A percentile compares a stretch with the other conserved stretches of the same genome.
These are phyloP conservation scores for Boletellus sp. DNA, from an alignment of 768 basidiomycete species.

Conservation along the genomic window DNA sequence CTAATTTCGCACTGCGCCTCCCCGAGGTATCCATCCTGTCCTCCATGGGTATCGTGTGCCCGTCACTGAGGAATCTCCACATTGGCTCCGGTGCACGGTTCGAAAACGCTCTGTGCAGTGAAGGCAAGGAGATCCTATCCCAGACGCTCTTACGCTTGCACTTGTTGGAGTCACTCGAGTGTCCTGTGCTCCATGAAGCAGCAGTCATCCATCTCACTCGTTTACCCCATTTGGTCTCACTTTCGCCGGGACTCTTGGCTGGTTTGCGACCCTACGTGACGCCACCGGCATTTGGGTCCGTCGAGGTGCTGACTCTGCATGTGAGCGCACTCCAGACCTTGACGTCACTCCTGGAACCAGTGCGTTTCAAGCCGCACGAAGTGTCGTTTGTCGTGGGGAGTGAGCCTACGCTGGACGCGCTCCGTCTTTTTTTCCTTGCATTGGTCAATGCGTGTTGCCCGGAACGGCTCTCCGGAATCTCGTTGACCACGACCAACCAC, in stretches of 20 bases:
- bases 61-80: conserved; percentile 13
- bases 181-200: conserved; percentile 18
- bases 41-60: conserved; percentile 20
- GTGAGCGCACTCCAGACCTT: conserved; percentile 10
- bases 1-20: conserved; percentile 4
- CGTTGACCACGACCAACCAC: conserved; percentile 6
- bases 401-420: conserved; percentile 12
- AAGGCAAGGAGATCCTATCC: conserved; percentile 20
- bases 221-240: conserved; percentile 13
- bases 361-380: conserved; percentile 13
- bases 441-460: conserved; percentile 10
- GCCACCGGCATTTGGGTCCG: conserved; percentile 15
- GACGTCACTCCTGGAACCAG: conserved; percentile 19
- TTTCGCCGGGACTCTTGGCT: conserved; percentile 13
- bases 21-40: conserved; percentile 19
- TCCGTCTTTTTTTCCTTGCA: conserved; percentile 22
- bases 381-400: conserved; percentile 15
- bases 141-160: conserved; percentile 17
- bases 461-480: conserved; percentile 6
- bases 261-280: conserved; percentile 10
- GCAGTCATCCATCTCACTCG: conserved; percentile 24
- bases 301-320: conserved; percentile 10
- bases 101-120: conserved; percentile 3
- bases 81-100: neutral
- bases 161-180: conserved; percentile 14